phyloP scores from a whole-genome alignment of 176 grass and related monocot species.

The Puya raimondii region DNA sequence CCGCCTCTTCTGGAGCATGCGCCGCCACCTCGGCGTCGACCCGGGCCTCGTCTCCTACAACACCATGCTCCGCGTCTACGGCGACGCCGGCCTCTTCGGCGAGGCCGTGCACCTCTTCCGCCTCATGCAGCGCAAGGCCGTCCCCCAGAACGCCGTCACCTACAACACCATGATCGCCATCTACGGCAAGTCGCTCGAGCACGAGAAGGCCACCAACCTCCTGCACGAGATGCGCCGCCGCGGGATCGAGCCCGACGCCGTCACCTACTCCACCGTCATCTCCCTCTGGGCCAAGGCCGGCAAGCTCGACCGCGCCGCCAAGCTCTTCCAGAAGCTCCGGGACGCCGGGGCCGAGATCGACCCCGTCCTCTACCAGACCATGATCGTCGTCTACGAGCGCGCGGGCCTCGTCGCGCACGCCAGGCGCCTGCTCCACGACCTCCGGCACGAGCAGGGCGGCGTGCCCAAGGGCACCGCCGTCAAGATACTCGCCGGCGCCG shows the following conservation, averaged over 20 bases:
- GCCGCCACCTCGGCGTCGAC: slow-evolving; percentile 36
- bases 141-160: slow-evolving; percentile 76
- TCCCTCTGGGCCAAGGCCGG: slow-evolving; percentile 91
- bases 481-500: slow-evolving; percentile 66
- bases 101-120: slow-evolving; percentile 83
- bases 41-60: slow-evolving; percentile 84
- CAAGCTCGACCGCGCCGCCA: slow-evolving; percentile 69
- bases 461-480: slow-evolving; percentile 68
- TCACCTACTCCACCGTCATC: slow-evolving; percentile 85
- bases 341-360: slow-evolving; percentile 71
- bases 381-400: slow-evolving; percentile 83
- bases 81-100: slow-evolving; percentile 79
- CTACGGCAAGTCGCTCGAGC: slow-evolving; percentile 85
- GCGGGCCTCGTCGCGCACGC: slow-evolving; percentile 49
- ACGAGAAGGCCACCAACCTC: slow-evolving; percentile 79
- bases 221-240: slow-evolving; percentile 73
- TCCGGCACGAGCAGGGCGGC: slow-evolving; percentile 33
- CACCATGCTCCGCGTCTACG: slow-evolving; percentile 92
- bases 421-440: slow-evolving; percentile 65
- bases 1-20: slow-evolving; percentile 87
- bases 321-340: slow-evolving; percentile 78
- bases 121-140: slow-evolving; percentile 46
- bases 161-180: slow-evolving; percentile 94
- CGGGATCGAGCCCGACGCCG: slow-evolving; percentile 61
- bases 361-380: slow-evolving; percentile 89